These are phyloP conservation scores for Komagataella pastoris DNA, from an alignment of 805 yeast genomes.

Conservation along the genomic window DNA sequence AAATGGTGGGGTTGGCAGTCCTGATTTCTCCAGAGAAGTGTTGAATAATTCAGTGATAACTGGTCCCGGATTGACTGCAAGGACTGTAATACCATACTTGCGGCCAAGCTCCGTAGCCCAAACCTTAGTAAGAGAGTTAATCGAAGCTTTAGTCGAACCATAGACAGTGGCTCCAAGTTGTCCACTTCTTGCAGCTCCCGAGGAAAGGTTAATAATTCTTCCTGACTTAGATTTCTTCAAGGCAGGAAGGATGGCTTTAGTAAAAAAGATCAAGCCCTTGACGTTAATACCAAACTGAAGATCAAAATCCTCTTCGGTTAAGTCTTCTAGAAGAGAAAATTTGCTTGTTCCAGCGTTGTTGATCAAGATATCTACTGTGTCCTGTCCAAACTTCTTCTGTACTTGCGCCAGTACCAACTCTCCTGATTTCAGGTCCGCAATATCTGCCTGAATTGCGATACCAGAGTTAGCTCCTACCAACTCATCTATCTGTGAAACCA, in stretches of 20 bases:
- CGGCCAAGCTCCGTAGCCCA: constrained; percentile 9
- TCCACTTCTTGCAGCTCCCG: constrained; percentile 6
- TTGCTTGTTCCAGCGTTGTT: constrained; percentile 10
- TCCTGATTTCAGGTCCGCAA: constrained; percentile 1
- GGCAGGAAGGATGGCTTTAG: constrained; percentile 4
- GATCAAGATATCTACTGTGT: constrained; percentile 7
- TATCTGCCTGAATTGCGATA: constrained; percentile 5
- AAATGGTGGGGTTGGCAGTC: constrained; percentile 4
- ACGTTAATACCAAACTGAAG: constrained; percentile 5
- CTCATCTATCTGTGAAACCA: constrained; percentile 4
- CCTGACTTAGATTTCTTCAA: constrained; percentile 4
- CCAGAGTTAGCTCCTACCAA: constrained; percentile 2
- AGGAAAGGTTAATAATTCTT: constrained; percentile 6
- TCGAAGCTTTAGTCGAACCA: constrained; percentile 8
- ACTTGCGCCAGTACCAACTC: constrained; percentile 4
- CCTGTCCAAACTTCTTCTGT: background rate
- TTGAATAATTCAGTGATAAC: constrained; percentile 8
- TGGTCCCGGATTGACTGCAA: constrained; percentile 7
- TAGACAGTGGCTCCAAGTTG: constrained; percentile 3
- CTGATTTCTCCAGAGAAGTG: constrained; percentile 1
- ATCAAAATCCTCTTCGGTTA: constrained; percentile 3
- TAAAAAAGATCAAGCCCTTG: constrained; percentile 3
- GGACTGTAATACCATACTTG: constrained; percentile 6
- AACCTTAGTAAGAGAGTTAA: constrained; percentile 7
- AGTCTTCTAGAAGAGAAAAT: constrained; percentile 2